A percentile compares a stretch with the other conserved stretches of the same genome.
Evolutionary conservation across 1,284 basidiomycete genomes (phyloP).

Genomic region (Volvariella surrecta): DNA sequence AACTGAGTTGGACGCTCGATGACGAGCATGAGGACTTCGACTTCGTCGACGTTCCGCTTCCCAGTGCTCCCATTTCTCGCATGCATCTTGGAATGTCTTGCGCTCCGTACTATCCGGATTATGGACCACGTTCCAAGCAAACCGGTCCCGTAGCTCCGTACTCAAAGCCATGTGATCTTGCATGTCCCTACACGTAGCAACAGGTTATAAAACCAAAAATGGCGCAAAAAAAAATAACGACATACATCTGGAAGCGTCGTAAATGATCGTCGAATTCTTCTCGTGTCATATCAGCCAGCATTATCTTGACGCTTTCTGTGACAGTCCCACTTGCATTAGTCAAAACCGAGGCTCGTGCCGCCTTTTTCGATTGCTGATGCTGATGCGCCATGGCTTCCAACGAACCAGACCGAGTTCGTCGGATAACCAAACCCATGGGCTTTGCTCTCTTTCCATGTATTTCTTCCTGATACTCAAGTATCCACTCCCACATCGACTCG

Average conservation of each 20-base stretch:
- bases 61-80: conserved; percentile 44
- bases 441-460: conserved; percentile 10
- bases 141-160: conserved; percentile 34
- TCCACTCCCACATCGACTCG: conserved; percentile 73
- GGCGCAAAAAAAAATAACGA: conserved; percentile 5
- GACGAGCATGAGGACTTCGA: too few species aligned
- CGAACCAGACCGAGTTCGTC: conserved; percentile 17
- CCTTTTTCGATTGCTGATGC: not conserved
- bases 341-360: conserved; percentile 7
- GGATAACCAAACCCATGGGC: conserved; percentile 8
- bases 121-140: conserved; percentile 34
- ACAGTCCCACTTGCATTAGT: conserved; percentile 13
- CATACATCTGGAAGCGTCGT: conserved; percentile 51
- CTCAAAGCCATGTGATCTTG: conserved; percentile 42
- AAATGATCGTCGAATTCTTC: conserved; percentile 51
- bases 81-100: conserved; percentile 44
- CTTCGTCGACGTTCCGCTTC: conserved; percentile 15
- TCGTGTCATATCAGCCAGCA: conserved; percentile 40
- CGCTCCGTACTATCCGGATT: conserved; percentile 34
- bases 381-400: conserved; percentile 14
- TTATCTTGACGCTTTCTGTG: conserved; percentile 21
- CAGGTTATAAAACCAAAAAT: conserved; percentile 2
- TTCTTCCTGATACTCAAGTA: conserved; percentile 35
- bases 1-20: not conserved
- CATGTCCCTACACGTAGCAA: conserved; percentile 46